These are phyloP conservation scores for Sporothrix brunneoviolacea DNA, from an alignment of 2,329 filamentous ascomycete species.

Conservation along the genomic window DNA sequence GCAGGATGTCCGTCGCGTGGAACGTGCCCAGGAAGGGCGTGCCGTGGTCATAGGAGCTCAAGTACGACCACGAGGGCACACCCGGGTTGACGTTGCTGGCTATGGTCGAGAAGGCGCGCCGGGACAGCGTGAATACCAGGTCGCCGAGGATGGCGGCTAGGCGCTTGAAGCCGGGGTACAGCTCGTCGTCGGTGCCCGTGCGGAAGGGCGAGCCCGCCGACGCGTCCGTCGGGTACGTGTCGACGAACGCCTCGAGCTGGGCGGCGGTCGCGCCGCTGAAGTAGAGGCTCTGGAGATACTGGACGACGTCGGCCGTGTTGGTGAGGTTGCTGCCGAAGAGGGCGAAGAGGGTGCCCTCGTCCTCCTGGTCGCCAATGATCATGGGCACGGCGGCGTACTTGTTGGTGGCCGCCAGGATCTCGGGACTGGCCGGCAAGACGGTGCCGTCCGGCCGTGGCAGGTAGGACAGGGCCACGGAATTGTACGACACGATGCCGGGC, in stretches of 20 bases:
- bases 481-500: conserved; percentile 60
- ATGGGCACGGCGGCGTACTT: conserved; percentile 43
- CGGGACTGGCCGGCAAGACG: conserved; percentile 55
- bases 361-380: conserved; percentile 67
- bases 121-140: conserved; percentile 64
- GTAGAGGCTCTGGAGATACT: conserved; percentile 55
- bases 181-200: conserved; percentile 60
- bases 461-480: conserved; percentile 63
- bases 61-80: conserved; percentile 67
- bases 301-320: conserved; percentile 48
- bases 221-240: conserved; percentile 52
- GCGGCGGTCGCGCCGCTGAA: conserved; percentile 50
- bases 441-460: conserved; percentile 66
- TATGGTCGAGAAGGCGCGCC: conserved; percentile 54
- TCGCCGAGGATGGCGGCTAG: conserved; percentile 71
- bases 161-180: conserved; percentile 72
- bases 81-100: conserved; percentile 41
- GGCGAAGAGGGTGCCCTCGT: conserved; percentile 70
- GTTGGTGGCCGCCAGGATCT: conserved; percentile 46
- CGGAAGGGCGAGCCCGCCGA: conserved; percentile 64
- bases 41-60: conserved; percentile 64
- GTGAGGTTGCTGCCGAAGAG: conserved; percentile 64
- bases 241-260: conserved; percentile 50
- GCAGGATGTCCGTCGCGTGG: conserved; percentile 63
- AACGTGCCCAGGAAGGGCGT: conserved; percentile 69